A percentile compares a stretch with the other conserved stretches of the same genome.
phyloP scores from a whole-genome alignment of 768 basidiomycete genomes.

The Aureoboletus auriporus region DNA sequence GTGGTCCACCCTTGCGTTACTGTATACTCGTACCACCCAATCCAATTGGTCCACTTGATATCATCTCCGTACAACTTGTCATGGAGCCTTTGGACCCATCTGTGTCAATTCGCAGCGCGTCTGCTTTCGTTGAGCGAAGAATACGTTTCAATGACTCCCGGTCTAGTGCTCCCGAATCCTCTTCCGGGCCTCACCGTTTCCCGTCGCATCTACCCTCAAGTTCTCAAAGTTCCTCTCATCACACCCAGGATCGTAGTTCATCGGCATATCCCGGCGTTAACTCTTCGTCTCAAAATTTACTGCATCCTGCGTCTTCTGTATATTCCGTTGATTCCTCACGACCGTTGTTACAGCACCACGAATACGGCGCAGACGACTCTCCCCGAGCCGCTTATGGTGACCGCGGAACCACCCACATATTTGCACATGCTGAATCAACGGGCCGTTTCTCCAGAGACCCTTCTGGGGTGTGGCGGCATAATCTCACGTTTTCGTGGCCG shows the following conservation, averaged over 20 bases:
- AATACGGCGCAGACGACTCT: slow-evolving; percentile 12
- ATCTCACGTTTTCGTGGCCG: slow-evolving; percentile 70
- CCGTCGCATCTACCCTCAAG: slow-evolving; percentile 17
- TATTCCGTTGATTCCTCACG: slow-evolving; percentile 24
- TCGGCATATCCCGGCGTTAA: slow-evolving; percentile 3
- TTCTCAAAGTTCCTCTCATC: slow-evolving; percentile 29
- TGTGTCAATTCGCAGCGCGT: slow-evolving; percentile 58
- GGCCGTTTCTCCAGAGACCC: slow-evolving; percentile 53
- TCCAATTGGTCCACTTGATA: slow-evolving; percentile 69
- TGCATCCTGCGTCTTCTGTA: slow-evolving; percentile 13
- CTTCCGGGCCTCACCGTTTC: slow-evolving; percentile 15
- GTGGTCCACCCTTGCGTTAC: slow-evolving; percentile 58
- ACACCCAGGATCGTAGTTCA: slow-evolving; percentile 17
- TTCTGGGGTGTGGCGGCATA: slow-evolving; percentile 59
- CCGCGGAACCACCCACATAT: slow-evolving; percentile 42
- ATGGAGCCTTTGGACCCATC: slow-evolving; percentile 57
- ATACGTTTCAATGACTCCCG: slow-evolving; percentile 52
- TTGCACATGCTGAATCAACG: slow-evolving; percentile 57
- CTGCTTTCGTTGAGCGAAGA: slow-evolving; percentile 66
- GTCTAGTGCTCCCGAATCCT: slow-evolving; percentile 18
- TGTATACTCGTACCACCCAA: slow-evolving; percentile 48
- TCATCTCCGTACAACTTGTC: slow-evolving; percentile 61
- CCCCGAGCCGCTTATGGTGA: slow-evolving; percentile 8
- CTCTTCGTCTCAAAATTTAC: slow-evolving; percentile 23
- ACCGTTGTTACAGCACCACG: slow-evolving; percentile 21